phyloP scores from a whole-genome alignment of 1,139 yeast species.

The Candida sanyaensis region DNA sequence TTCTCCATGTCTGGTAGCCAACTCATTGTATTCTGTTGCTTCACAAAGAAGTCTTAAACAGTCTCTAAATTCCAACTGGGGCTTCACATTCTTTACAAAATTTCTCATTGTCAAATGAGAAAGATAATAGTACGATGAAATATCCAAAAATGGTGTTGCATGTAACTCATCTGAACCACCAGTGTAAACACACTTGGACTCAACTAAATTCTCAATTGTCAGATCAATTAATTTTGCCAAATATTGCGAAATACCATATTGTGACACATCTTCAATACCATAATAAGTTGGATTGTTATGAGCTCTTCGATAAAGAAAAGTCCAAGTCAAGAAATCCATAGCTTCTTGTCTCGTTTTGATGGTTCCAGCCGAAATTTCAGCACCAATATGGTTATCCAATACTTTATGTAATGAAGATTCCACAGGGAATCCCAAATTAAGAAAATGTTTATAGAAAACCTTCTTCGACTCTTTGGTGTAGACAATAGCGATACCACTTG shows the following conservation, averaged over 20 bases:
- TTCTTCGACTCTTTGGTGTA: slow-evolving; percentile 92
- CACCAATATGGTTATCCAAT: slow-evolving; percentile 93
- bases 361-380: slow-evolving; percentile 90
- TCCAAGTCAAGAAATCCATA: slow-evolving; percentile 91
- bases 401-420: slow-evolving; percentile 94
- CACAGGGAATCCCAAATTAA: slow-evolving; percentile 96
- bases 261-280: slow-evolving; percentile 72
- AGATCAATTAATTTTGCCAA: slow-evolving; percentile 71
- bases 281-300: slow-evolving; percentile 96
- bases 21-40: slow-evolving; percentile 88
- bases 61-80: slow-evolving; percentile 62
- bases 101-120: slow-evolving; percentile 87
- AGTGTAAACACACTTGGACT: slow-evolving; percentile 68
- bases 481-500: slow-evolving; percentile 92
- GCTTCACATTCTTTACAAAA: slow-evolving; percentile 54
- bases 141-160: slow-evolving; percentile 82
- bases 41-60: slow-evolving; percentile 72
- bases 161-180: slow-evolving; percentile 53
- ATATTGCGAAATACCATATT: slow-evolving; percentile 69
- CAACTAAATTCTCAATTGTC: slow-evolving; percentile 66
- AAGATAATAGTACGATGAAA: slow-evolving; percentile 89
- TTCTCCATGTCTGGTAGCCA: slow-evolving; percentile 95
- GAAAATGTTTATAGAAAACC: slow-evolving; percentile 88
- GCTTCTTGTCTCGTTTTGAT: slow-evolving; percentile 84
- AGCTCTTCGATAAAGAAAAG: slow-evolving; percentile 89